A percentile compares a stretch with the other conserved stretches of the same genome.
Evolutionary conservation across 2,329 filamentous ascomycete species (phyloP).

Genomic region (Diatrype stigma): DNA sequence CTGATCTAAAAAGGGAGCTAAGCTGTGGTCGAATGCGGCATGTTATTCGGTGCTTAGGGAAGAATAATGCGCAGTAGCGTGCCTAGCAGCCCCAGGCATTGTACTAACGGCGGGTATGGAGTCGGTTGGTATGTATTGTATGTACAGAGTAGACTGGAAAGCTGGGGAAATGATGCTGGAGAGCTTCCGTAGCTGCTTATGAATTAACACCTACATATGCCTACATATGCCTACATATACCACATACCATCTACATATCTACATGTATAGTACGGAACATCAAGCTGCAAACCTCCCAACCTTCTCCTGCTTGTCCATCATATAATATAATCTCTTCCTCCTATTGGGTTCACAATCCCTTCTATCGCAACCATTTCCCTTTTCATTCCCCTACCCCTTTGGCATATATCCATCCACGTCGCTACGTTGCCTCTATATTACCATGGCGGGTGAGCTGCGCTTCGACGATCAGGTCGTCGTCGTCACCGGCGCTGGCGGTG

Average conservation of each 20-base stretch:
- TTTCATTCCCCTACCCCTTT: too few relatives aligned
- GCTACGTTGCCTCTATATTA: slow-evolving; percentile 1
- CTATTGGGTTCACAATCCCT: neutral
- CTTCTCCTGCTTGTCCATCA: neutral
- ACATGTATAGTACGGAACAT: neutral
- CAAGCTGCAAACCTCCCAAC: neutral
- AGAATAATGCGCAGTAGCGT: neutral
- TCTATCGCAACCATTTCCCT: neutral
- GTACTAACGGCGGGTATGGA: too few relatives aligned
- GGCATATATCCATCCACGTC: neutral
- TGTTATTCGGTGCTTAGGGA: neutral
- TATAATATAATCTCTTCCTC: too few relatives aligned
- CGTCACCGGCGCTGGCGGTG: slow-evolving; percentile 80
- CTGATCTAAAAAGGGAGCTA: neutral
- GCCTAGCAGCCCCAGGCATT: too few relatives aligned
- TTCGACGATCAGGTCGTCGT: slow-evolving; percentile 89
- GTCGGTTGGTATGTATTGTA: too few relatives aligned
- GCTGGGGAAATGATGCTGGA: neutral
- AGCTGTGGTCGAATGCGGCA: neutral
- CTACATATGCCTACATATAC: neutral
- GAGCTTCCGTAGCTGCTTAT: neutral
- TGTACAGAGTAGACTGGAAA: too few relatives aligned
- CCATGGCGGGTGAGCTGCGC: slow-evolving; percentile 45
- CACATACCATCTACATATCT: neutral
- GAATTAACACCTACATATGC: neutral